These are phyloP conservation scores for Trebouxia gelatinosa DNA, from an alignment of 163 green algal species.

Conservation along the genomic window DNA sequence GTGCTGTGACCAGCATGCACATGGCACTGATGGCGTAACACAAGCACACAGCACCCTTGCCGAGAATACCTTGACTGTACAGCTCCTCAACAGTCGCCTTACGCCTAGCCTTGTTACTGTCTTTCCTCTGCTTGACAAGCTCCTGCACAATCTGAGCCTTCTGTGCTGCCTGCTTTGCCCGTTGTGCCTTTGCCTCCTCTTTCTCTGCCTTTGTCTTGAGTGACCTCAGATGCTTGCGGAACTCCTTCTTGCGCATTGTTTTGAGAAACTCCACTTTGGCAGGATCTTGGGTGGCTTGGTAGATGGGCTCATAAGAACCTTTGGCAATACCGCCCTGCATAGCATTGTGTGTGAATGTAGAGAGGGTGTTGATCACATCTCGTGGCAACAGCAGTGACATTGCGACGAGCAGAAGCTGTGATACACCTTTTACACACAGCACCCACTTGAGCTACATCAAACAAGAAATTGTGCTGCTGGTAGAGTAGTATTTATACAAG, in stretches of 20 bases:
- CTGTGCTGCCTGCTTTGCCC: background rate
- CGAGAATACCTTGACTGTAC: background rate
- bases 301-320: too few species aligned
- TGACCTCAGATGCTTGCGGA: constrained; percentile 6
- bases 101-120: background rate
- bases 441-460: too few species aligned
- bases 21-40: background rate
- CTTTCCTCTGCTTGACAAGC: constrained; percentile 1
- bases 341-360: too few species aligned
- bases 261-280: too few species aligned
- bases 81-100: background rate
- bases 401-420: too few species aligned
- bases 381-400: too few species aligned
- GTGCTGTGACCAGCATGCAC: background rate
- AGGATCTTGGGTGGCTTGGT: too few species aligned
- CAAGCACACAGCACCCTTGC: background rate
- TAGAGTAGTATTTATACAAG: too few species aligned
- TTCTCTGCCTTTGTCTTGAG: background rate
- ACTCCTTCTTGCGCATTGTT: constrained; percentile 18
- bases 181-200: background rate
- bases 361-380: too few species aligned
- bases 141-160: constrained; percentile 11
- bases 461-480: too few species aligned
- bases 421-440: too few species aligned
- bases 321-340: too few species aligned